Percentiles rank a stretch among this genome's conserved stretches.
These are phyloP conservation scores for Amanita muscaria DNA, from an alignment of 768 basidiomycete species.

Conservation along the genomic window DNA sequence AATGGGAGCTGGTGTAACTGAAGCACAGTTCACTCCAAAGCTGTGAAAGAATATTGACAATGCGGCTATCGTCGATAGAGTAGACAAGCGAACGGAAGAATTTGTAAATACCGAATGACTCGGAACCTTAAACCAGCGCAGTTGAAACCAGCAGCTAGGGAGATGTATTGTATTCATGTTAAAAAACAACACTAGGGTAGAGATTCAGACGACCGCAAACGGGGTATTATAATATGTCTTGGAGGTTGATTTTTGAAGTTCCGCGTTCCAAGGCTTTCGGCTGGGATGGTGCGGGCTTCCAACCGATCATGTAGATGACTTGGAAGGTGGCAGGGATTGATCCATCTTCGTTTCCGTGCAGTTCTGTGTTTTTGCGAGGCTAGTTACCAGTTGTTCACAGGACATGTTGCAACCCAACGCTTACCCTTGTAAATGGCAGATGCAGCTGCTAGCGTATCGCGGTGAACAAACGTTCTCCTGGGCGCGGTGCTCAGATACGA, in stretches of 20 bases:
- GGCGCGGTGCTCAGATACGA: slow-evolving; percentile 1
- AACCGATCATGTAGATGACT: slow-evolving; percentile 76
- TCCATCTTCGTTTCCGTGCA: slow-evolving; percentile 81
- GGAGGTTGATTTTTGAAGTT: slow-evolving; percentile 34
- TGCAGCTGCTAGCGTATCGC: slow-evolving; percentile 86
- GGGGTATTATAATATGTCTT: slow-evolving; percentile 27
- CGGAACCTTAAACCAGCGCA: no score
- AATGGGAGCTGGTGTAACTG: slow-evolving; percentile 97
- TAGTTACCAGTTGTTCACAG: neutral
- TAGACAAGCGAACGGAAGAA: no score
- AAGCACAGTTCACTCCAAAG: slow-evolving; percentile 63
- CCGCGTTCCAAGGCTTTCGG: slow-evolving; percentile 37
- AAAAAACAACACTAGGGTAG: no score
- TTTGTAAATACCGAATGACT: no score
- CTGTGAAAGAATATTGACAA: no score
- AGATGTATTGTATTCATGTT: no score
- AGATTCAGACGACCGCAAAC: no score
- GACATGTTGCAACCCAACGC: slow-evolving; percentile 5
- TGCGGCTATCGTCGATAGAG: no score
- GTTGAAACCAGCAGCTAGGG: no score
- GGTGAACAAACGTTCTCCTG: slow-evolving; percentile 60
- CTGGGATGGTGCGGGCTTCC: slow-evolving; percentile 36
- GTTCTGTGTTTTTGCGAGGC: slow-evolving; percentile 34
- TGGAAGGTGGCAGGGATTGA: slow-evolving; percentile 92
- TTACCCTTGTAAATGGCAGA: slow-evolving; percentile 89